phyloP scores from a whole-genome alignment of 1,284 basidiomycete genomes.

The Trichosporon sp. region DNA sequence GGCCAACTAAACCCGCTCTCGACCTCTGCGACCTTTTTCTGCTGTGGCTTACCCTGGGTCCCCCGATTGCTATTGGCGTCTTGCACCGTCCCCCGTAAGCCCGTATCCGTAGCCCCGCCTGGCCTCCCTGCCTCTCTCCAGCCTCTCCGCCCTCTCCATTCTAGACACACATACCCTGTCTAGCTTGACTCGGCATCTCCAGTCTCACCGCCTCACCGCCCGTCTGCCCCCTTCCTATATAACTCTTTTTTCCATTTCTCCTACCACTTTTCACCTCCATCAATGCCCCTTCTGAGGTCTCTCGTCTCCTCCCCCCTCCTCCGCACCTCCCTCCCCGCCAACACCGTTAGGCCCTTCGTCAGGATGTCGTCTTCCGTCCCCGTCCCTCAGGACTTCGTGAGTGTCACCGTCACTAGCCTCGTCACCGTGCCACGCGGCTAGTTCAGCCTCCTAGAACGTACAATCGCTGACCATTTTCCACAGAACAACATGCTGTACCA shows the following conservation, averaged over 20 bases:
- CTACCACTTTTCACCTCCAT: slow-evolving; percentile 27
- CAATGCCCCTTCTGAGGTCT: slow-evolving; percentile 37
- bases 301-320: slow-evolving; percentile 32
- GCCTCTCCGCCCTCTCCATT: too few relatives aligned
- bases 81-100: background rate
- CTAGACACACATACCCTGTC: background rate
- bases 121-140: slow-evolving; percentile 8
- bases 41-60: background rate
- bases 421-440: background rate
- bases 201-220: slow-evolving; percentile 11
- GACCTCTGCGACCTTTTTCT: background rate
- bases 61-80: slow-evolving; percentile 6
- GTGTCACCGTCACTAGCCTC: slow-evolving; percentile 31
- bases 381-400: slow-evolving; percentile 60
- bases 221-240: slow-evolving; percentile 24
- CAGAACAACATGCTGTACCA: slow-evolving; percentile 91
- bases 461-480: background rate
- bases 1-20: slow-evolving; percentile 12
- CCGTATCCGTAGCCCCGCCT: slow-evolving; percentile 6
- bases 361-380: slow-evolving; percentile 58
- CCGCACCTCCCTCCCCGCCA: slow-evolving; percentile 34
- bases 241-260: slow-evolving; percentile 26
- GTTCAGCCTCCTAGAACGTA: background rate
- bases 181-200: slow-evolving; percentile 9
- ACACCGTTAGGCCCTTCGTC: slow-evolving; percentile 36